A percentile compares a stretch with the other conserved stretches of the same genome.
Conservation (phyloP, 208 protist genomes). For the Trypanosoma platydactyli region DNA sequence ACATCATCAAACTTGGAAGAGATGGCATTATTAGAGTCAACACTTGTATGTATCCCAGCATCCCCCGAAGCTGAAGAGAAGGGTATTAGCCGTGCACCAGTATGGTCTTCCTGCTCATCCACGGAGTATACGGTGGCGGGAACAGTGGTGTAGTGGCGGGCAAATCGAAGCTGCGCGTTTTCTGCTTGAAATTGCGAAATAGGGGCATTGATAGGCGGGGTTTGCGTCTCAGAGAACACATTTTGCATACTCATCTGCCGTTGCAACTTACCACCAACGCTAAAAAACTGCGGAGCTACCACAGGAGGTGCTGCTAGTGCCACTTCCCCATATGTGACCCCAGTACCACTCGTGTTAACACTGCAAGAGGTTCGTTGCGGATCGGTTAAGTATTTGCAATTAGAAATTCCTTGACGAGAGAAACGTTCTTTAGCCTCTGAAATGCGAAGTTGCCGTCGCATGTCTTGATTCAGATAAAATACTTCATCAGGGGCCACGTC, state of each 20-base stretch:
- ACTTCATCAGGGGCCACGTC: conserved; percentile 89
- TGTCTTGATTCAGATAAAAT: conserved; percentile 87
- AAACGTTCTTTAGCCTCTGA: conserved; percentile 75
- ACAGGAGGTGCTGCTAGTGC: not conserved
- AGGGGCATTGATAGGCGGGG: conserved; percentile 16
- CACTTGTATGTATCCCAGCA: not conserved
- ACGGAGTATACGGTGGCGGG: conserved; percentile 45
- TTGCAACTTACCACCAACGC: conserved; percentile 76
- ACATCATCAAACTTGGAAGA: not conserved
- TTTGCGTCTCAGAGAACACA: conserved; percentile 28
- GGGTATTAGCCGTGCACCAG: not conserved
- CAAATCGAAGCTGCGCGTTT: conserved; percentile 68
- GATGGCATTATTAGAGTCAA: not conserved
- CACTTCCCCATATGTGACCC: not conserved
- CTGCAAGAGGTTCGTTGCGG: conserved; percentile 1
- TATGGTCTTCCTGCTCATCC: not conserved
- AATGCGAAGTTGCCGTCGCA: conserved; percentile 79
- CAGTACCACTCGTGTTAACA: not conserved
- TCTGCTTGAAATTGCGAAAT: conserved; percentile 35
- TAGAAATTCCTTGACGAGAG: conserved; percentile 25
- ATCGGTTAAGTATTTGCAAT: not conserved
- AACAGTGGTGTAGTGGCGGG: conserved; percentile 56
- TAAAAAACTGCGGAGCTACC: conserved; percentile 62
- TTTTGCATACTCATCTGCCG: conserved; percentile 39
- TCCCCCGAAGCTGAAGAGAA: not conserved